Evolutionary conservation across 768 basidiomycete species (phyloP).

Genomic region (Chalciporus piperatus): DNA sequence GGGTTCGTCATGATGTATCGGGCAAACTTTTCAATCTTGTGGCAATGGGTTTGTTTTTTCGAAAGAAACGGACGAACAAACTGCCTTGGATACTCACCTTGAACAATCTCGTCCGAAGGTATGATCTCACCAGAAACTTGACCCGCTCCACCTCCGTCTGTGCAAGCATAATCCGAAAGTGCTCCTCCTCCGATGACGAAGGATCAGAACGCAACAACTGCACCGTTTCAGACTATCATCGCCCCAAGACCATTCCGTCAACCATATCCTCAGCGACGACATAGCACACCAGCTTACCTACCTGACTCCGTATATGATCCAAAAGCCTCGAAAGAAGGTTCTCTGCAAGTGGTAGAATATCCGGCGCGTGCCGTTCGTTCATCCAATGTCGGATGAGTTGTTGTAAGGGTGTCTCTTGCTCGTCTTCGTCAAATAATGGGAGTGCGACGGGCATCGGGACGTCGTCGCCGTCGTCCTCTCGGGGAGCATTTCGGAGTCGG

Average conservation of each 20-base stretch:
- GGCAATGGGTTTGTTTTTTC: not conserved
- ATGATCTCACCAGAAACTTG: slow-evolving; percentile 88
- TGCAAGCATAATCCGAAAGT: slow-evolving; percentile 88
- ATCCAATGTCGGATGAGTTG: slow-evolving; percentile 80
- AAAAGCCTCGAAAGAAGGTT: slow-evolving; percentile 61
- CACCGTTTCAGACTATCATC: slow-evolving; percentile 68
- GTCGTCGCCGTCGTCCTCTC: slow-evolving; percentile 27
- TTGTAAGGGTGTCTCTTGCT: slow-evolving; percentile 58
- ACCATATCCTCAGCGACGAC: not conserved
- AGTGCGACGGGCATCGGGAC: slow-evolving; percentile 29
- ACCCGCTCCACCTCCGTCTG: slow-evolving; percentile 94
- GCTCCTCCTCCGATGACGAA: slow-evolving; percentile 86
- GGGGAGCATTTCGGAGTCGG: slow-evolving; percentile 36
- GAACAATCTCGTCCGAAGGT: slow-evolving; percentile 79
- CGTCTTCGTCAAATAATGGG: slow-evolving; percentile 32
- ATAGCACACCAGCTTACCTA: slow-evolving; percentile 34
- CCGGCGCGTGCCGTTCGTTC: slow-evolving; percentile 81
- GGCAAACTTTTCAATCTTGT: slow-evolving; percentile 87
- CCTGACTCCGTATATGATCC: slow-evolving; percentile 82
- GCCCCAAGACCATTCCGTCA: not conserved
- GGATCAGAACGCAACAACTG: slow-evolving; percentile 77
- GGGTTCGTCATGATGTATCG: slow-evolving; percentile 72
- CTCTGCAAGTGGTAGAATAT: slow-evolving; percentile 73
- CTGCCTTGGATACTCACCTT: slow-evolving; percentile 54
- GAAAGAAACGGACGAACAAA: slow-evolving; percentile 11